Evolutionary conservation across 352 stramenopile genomes (phyloP).

Genomic region (Aphanomyces euteiches): DNA sequence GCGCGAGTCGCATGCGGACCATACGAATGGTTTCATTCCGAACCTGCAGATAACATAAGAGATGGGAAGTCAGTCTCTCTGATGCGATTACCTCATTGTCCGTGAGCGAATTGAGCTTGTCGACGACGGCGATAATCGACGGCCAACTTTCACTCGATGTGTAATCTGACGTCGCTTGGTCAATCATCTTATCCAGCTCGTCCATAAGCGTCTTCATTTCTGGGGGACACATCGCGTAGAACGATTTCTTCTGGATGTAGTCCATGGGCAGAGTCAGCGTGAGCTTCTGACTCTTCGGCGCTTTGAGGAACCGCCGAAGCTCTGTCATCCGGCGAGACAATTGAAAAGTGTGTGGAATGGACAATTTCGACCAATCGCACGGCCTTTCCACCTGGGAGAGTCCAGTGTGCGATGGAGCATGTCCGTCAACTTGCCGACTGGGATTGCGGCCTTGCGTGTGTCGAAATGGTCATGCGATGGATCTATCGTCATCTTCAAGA

Average conservation of each 20-base stretch:
- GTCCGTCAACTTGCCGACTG: not conserved
- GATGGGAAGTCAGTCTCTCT: no score
- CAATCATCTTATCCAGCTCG: constrained; percentile 63
- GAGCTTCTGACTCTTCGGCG: constrained; percentile 41
- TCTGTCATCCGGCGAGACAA: not conserved
- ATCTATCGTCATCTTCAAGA: not conserved
- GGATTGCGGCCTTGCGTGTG: constrained; percentile 13
- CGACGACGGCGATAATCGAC: constrained; percentile 70
- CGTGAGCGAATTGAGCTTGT: constrained; percentile 61
- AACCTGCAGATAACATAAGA: constrained; percentile 29
- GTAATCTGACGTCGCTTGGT: constrained; percentile 64
- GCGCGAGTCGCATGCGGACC: constrained; percentile 57
- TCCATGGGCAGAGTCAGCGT: constrained; percentile 55
- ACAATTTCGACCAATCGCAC: no score
- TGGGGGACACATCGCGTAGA: constrained; percentile 68
- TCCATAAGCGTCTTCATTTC: constrained; percentile 72
- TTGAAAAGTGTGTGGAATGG: no score
- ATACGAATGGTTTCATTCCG: constrained; percentile 73
- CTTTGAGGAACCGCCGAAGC: constrained; percentile 6
- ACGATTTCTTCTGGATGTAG: constrained; percentile 77
- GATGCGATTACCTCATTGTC: constrained; percentile 50
- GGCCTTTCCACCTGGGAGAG: no score
- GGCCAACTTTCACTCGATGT: constrained; percentile 68
- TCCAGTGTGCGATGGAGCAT: not conserved
- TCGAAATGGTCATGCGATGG: constrained; percentile 2